A percentile compares a stretch with the other conserved stretches of the same genome.
Conservation (phyloP, 306 rosid species). For the Quercus alba region DNA sequence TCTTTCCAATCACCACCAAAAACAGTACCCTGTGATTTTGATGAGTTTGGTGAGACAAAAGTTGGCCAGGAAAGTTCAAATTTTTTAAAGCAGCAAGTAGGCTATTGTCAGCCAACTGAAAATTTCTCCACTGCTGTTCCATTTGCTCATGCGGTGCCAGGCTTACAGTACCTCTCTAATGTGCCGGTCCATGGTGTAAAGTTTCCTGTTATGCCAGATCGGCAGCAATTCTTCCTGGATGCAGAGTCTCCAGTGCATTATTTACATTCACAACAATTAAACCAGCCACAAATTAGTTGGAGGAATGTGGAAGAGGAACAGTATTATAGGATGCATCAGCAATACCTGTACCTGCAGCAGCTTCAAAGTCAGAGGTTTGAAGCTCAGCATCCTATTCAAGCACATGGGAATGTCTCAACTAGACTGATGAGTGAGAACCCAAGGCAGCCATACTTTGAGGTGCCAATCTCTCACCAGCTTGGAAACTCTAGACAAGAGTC, state of each 20-base stretch:
- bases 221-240: constrained; percentile 30
- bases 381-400: constrained; percentile 35
- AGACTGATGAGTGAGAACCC: constrained; percentile 12
- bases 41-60: constrained; percentile 21
- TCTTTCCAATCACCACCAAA: constrained; percentile 27
- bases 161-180: constrained; percentile 30
- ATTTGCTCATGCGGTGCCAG: constrained; percentile 19
- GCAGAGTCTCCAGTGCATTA: constrained; percentile 21
- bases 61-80: constrained; percentile 33
- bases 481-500: constrained; percentile 28
- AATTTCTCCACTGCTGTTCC: constrained; percentile 24
- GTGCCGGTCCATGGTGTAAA: constrained; percentile 35
- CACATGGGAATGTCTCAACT: constrained; percentile 24
- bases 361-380: constrained; percentile 33
- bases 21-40: constrained; percentile 18
- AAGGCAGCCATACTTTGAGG: constrained; percentile 35
- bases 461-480: constrained; percentile 31
- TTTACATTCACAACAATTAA: constrained; percentile 29
- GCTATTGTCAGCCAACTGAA: constrained; percentile 17
- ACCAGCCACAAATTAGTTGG: constrained; percentile 37
- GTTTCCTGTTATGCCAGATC: constrained; percentile 40
- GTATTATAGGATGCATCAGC: constrained; percentile 22
- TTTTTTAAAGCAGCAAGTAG: constrained; percentile 12
- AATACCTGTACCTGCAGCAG: constrained; percentile 33
- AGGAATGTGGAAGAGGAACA: constrained; percentile 41